Conservation (phyloP, 1,284 basidiomycete genomes). For the Ustilago curta region DNA sequence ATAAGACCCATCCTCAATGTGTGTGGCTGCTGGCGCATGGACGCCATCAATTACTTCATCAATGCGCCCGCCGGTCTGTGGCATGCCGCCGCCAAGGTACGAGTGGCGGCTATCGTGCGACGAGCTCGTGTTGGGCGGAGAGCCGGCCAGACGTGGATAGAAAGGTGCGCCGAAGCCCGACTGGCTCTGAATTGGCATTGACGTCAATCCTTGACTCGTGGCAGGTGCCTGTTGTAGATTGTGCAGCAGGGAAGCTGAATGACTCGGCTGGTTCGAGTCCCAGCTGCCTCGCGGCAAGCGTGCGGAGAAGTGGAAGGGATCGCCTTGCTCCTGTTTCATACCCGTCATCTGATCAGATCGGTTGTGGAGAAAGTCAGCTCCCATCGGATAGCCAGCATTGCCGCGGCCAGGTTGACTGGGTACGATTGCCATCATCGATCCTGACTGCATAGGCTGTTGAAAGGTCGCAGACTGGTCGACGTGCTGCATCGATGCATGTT, state of each 20-base stretch:
- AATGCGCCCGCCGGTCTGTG: constrained; percentile 18
- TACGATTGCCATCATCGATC: constrained; percentile 22
- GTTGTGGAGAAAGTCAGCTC: constrained; percentile 13
- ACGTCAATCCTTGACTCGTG: constrained; percentile 43
- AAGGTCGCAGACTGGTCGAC: constrained; percentile 7
- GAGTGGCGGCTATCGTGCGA: constrained; percentile 46
- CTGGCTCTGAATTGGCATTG: constrained; percentile 35
- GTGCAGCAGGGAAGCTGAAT: constrained; percentile 20
- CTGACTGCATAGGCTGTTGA: constrained; percentile 25
- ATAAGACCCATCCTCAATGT: constrained; percentile 21
- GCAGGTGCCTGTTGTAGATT: constrained; percentile 37
- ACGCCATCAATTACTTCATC: constrained; percentile 24
- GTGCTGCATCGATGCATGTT: constrained; percentile 7
- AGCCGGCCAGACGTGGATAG: constrained; percentile 25
- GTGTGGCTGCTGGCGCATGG: constrained; percentile 20
- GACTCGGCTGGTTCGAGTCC: constrained; percentile 46
- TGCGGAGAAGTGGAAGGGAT: constrained; percentile 44
- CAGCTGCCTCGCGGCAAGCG: constrained; percentile 38
- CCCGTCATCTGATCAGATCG: constrained; percentile 10
- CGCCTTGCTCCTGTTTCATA: constrained; percentile 32
- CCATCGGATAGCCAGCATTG: constrained; percentile 9
- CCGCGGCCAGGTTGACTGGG: constrained; percentile 37
- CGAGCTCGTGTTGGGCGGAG: constrained; percentile 46
- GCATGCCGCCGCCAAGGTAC: constrained; percentile 8
- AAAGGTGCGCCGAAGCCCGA: constrained; percentile 18